These are phyloP conservation scores for Physocladia obscura DNA, from an alignment of 192 early-diverging fungal species.

Conservation along the genomic window DNA sequence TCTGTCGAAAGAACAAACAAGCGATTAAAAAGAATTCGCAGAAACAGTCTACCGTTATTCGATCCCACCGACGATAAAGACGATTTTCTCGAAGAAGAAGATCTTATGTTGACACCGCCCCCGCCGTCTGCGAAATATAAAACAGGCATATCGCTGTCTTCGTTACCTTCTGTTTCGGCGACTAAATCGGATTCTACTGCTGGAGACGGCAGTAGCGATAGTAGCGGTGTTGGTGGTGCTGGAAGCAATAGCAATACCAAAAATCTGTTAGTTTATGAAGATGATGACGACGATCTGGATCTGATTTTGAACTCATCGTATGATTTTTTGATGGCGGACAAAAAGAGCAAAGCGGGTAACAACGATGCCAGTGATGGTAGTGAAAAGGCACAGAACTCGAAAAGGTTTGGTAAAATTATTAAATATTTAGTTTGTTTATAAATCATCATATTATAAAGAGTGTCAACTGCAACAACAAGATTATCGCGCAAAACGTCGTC, in stretches of 20 bases:
- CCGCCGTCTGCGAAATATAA: not conserved
- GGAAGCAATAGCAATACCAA: not conserved
- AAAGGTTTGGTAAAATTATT: too few species aligned
- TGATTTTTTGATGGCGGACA: conserved; percentile 6
- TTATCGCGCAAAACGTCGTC: not conserved
- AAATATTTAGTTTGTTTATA: too few species aligned
- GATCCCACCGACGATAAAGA: conserved; percentile 22
- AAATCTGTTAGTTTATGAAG: conserved; percentile 6
- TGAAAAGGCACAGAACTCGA: too few species aligned
- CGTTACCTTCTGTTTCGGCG: not conserved
- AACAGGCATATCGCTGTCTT: not conserved
- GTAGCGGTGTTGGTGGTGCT: not conserved
- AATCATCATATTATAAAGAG: too few species aligned
- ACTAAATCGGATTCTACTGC: not conserved
- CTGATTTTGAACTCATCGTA: conserved; percentile 5
- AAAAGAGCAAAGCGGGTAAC: not conserved
- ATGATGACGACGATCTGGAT: conserved; percentile 24
- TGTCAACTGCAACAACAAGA: not conserved
- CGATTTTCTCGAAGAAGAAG: not conserved
- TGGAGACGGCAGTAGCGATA: not conserved
- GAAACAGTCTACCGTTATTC: conserved; percentile 3
- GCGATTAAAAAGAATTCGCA: not conserved
- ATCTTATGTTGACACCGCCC: not conserved
- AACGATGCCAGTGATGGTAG: too few species aligned
- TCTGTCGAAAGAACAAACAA: not conserved